Evolutionary conservation across 1,139 yeast genomes (phyloP), one percentile per base, ranked within the genome.

Genomic region (Schizosaccharomyces versatilis): DNA sequence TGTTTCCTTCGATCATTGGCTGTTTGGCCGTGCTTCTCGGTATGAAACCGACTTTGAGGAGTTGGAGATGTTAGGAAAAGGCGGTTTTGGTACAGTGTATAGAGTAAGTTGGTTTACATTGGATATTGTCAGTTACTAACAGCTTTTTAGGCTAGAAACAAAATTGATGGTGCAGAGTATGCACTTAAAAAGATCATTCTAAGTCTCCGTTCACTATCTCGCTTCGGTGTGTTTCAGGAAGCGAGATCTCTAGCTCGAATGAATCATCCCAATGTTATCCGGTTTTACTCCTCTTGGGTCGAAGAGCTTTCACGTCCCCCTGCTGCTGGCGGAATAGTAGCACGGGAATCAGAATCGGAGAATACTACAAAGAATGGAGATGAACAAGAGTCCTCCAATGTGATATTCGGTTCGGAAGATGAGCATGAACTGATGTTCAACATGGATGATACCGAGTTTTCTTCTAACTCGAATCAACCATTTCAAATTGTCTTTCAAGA

Each of bases 81-180:
- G 99, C 40, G 98, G 94, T 0, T 93, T 82, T 69, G 99, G 98
- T 7, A 95, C 88, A 65, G 99, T 93, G 10, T 95, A 90, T 15
- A 52, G 32, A 14, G 47, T 41, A 41, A 15, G 47, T 15, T 15
- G 24, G 32, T 24, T 24, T 24, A 24, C 32, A 9, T 1, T 3
- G 9, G 19, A 6, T 7, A n/a, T 41, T 41, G 19, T 41, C 12
- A 3, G 47, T 7, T n/a, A 14, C 24, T 41, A n/a, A 41, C 24
- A 12, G 32, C 5, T 24, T n/a, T 10, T 5, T 86, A 88, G 63
- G 98, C 93, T 0, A 73, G 98, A 59, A 88, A 86, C 66, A 76
- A 88, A 59, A 75, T 90, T 60, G 99, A 93, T 64, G 97, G 98
- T 19, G 76, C 96, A 6, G 84, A 83, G 62, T 93, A 93, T 67